Percentiles rank a stretch among this genome's conserved stretches.
These are phyloP conservation scores for Lasiosphaeria ovina DNA, from an alignment of 495 filamentous ascomycete species.

Conservation along the genomic window DNA sequence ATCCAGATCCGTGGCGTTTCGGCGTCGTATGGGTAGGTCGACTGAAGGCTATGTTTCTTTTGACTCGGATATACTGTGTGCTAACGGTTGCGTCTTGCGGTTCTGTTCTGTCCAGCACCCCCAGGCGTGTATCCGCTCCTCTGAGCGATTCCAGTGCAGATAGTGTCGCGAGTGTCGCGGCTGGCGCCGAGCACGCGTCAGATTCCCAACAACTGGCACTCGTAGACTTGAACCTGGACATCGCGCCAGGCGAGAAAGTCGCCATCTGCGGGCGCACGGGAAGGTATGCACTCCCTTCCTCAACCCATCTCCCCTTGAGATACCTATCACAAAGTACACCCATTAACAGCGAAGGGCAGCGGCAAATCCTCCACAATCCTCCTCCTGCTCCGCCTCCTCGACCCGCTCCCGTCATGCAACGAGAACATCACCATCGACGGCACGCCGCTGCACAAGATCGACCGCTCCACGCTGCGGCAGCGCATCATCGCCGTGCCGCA, in stretches of 20 bases:
- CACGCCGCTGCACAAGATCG: constrained; percentile 17
- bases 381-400: constrained; percentile 89
- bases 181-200: no score
- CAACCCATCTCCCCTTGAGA: neutral
- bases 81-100: no score
- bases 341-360: constrained; percentile 10
- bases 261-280: constrained; percentile 29
- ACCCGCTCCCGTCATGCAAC: constrained; percentile 64
- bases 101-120: no score
- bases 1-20: constrained; percentile 26
- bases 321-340: neutral
- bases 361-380: constrained; percentile 91
- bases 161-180: no score
- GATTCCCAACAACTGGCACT: constrained; percentile 18
- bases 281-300: constrained; percentile 11
- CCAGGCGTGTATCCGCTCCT: no score
- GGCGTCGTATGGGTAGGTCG: constrained; percentile 25
- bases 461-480: constrained; percentile 20
- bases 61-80: no score
- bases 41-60: neutral
- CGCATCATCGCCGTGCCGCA: constrained; percentile 44
- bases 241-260: constrained; percentile 22
- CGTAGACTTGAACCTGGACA: constrained; percentile 20
- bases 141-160: no score
- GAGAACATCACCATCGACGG: constrained; percentile 21